Conservation (phyloP, 495 filamentous ascomycete species). For the Sporormia fimetaria region DNA sequence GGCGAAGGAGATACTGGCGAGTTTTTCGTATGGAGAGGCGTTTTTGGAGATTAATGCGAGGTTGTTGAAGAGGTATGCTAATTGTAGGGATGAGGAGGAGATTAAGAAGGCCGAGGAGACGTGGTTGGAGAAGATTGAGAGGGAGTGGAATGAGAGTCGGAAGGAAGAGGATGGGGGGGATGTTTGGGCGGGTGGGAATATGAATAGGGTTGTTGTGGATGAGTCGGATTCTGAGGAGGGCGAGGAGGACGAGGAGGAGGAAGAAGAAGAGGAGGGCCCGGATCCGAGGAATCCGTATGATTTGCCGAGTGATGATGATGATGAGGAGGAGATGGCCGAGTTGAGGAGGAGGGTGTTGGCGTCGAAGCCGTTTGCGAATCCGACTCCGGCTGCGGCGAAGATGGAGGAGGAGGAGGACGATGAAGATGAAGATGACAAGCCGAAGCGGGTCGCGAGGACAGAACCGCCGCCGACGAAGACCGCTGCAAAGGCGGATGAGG, state of each 20-base stretch:
- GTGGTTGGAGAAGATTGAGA: conserved; percentile 82
- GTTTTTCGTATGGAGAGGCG: conserved; percentile 76
- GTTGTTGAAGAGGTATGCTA: conserved; percentile 72
- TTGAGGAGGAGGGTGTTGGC: too few species aligned
- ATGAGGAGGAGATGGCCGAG: conserved; percentile 44
- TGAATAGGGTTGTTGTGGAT: conserved; percentile 51
- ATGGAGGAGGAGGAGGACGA: conserved; percentile 32
- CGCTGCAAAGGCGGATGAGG: conserved; percentile 54
- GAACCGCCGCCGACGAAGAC: conserved; percentile 6
- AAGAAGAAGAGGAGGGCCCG: conserved; percentile 39
- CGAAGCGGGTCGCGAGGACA: conserved; percentile 18
- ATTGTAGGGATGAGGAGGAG: conserved; percentile 70
- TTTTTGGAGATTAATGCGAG: conserved; percentile 82
- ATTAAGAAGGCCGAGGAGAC: conserved; percentile 74
- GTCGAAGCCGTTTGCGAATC: conserved; percentile 20
- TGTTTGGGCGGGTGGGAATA: conserved; percentile 77
- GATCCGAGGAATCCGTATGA: conserved; percentile 48
- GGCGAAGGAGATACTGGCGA: conserved; percentile 68
- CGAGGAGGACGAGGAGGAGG: conserved; percentile 30
- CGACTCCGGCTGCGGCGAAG: conserved; percentile 7
- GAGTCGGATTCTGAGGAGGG: conserved; percentile 43
- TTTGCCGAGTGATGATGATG: conserved; percentile 45
- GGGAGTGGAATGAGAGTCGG: conserved; percentile 74
- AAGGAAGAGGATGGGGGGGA: conserved; percentile 53
- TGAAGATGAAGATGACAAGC: conserved; percentile 46